These are phyloP conservation scores for Cercospora sesami DNA, from an alignment of 2,329 filamentous ascomycete species.

Conservation along the genomic window DNA sequence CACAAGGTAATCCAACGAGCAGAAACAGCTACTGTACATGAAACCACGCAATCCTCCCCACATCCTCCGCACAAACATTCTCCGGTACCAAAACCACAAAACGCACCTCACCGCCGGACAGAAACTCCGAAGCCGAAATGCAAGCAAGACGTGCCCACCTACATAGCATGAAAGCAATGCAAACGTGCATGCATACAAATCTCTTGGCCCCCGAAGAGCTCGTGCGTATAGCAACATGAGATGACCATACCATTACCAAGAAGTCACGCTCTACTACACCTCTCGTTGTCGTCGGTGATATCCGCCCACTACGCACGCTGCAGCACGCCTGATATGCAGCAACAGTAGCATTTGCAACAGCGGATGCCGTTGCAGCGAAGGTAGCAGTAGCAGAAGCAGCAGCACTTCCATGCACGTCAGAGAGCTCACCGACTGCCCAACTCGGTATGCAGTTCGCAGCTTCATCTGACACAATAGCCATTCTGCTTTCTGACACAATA, in stretches of 20 bases:
- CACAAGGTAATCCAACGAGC: no score
- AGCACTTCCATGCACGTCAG: neutral
- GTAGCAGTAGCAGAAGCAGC: neutral
- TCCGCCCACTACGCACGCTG: neutral
- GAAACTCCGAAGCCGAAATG: neutral
- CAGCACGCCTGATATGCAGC: neutral
- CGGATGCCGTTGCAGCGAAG: no score
- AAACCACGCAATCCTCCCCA: neutral
- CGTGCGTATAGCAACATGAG: no score
- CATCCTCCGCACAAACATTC: neutral
- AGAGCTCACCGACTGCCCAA: neutral
- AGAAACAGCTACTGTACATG: neutral
- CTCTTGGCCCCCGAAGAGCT: neutral
- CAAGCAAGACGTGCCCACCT: neutral
- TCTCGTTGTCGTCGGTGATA: neutral
- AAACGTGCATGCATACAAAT: neutral
- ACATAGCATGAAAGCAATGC: neutral
- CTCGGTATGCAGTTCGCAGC: neutral
- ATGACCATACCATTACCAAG: neutral
- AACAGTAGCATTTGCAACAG: neutral
- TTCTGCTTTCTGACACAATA: no score
- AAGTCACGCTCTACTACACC: neutral
- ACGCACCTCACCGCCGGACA: neutral
- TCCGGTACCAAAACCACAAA: neutral
- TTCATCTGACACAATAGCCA: neutral